A percentile compares a stretch with the other conserved stretches of the same genome.
phyloP scores from a whole-genome alignment of 2,329 filamentous ascomycete genomes.

The Fusarium foetens region DNA sequence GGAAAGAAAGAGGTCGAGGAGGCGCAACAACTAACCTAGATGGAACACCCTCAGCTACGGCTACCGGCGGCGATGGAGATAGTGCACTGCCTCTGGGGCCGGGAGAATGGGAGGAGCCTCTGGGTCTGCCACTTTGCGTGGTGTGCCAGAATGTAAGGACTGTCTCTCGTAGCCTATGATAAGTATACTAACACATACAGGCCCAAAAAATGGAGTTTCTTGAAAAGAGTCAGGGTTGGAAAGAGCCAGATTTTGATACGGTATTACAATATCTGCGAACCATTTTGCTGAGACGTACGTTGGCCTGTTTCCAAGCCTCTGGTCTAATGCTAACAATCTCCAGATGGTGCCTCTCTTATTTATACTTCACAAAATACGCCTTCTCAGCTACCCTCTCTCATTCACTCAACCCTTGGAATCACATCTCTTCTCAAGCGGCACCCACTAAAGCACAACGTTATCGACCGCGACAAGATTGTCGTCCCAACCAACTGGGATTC shows the following conservation, averaged over 20 bases:
- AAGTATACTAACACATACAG: slow-evolving; percentile 54
- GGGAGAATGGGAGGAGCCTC: slow-evolving; percentile 91
- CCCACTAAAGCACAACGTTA: slow-evolving; percentile 87
- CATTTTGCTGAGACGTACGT: slow-evolving; percentile 81
- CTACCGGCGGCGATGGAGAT: slow-evolving; percentile 66
- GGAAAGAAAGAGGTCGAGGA: slow-evolving; percentile 79
- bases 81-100: slow-evolving; percentile 82
- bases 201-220: slow-evolving; percentile 90
- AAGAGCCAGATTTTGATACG: slow-evolving; percentile 96
- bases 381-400: slow-evolving; percentile 79
- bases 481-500: slow-evolving; percentile 98
- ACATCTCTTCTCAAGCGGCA: slow-evolving; percentile 83
- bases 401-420: slow-evolving; percentile 88
- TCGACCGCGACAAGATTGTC: slow-evolving; percentile 92
- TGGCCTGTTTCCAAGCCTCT: not conserved
- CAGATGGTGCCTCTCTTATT: slow-evolving; percentile 85
- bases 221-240: slow-evolving; percentile 91
- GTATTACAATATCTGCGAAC: slow-evolving; percentile 94
- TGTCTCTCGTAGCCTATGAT: not conserved
- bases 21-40: slow-evolving; percentile 71
- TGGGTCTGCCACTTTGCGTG: slow-evolving; percentile 88
- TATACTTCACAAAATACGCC: slow-evolving; percentile 82
- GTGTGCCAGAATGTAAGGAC: slow-evolving; percentile 89
- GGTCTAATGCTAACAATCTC: slow-evolving; percentile 34
- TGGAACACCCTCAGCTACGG: slow-evolving; percentile 66